Percentiles rank a stretch among this genome's conserved stretches.
Conservation (phyloP, 148 eudicot genomes). For the Rhododendron griersonianum region DNA sequence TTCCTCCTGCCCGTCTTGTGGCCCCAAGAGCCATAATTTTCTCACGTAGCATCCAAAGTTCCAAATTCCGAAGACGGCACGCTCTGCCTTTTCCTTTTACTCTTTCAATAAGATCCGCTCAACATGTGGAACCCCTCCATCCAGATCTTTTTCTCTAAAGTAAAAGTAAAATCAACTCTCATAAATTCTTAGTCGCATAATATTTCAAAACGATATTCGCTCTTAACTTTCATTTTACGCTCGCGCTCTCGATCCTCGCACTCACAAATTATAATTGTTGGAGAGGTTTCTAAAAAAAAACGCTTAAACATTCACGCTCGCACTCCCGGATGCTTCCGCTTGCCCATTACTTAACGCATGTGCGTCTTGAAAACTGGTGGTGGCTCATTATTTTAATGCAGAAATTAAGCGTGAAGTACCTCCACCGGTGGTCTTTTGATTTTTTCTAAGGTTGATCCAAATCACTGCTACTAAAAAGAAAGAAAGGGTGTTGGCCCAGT, state of each 20-base stretch:
- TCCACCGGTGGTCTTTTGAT: neutral
- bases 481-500: neutral
- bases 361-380: neutral
- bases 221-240: too few relatives aligned
- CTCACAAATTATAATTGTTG: too few relatives aligned
- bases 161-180: too few relatives aligned
- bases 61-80: neutral
- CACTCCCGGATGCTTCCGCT: neutral
- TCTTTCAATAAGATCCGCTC: too few relatives aligned
- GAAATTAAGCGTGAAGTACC: neutral
- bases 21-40: neutral
- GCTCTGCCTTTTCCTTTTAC: neutral
- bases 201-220: too few relatives aligned
- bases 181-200: too few relatives aligned
- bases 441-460: neutral
- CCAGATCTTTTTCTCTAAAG: too few relatives aligned
- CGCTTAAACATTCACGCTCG: too few relatives aligned
- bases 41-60: neutral
- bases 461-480: neutral
- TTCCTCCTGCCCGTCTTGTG: neutral
- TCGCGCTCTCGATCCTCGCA: too few relatives aligned
- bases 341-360: neutral
- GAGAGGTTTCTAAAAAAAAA: too few relatives aligned
- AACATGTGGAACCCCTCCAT: too few relatives aligned
- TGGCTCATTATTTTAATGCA: neutral